Conservation (phyloP, 139 green algal species). For the Picochlorum sp. region DNA sequence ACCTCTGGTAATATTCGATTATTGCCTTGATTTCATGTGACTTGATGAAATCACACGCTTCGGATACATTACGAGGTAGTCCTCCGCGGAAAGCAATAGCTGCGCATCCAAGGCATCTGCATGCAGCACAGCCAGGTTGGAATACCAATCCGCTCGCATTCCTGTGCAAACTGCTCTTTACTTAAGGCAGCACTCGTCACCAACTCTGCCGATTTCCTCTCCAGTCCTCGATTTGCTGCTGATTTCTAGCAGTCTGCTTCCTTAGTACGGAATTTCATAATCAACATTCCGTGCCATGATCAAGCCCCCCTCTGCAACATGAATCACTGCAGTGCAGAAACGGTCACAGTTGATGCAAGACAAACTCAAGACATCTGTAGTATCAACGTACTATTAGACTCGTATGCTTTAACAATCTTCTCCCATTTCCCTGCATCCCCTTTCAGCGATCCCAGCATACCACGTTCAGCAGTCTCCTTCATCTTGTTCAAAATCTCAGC, state of each 20-base stretch:
- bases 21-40: too few species aligned
- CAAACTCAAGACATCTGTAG: neutral
- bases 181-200: conserved; percentile 36
- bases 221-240: conserved; percentile 48
- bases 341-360: conserved; percentile 13
- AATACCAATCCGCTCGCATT: conserved; percentile 3
- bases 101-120: too few species aligned
- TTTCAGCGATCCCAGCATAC: conserved; percentile 53
- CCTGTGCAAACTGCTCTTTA: conserved; percentile 47
- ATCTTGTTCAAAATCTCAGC: conserved; percentile 47
- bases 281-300: conserved; percentile 58
- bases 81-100: too few species aligned
- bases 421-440: conserved; percentile 59
- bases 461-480: conserved; percentile 41
- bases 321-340: conserved; percentile 23
- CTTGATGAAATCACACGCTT: too few species aligned
- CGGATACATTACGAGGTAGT: too few species aligned
- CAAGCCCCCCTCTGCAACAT: conserved; percentile 53
- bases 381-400: conserved; percentile 30
- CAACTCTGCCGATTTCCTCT: conserved; percentile 50
- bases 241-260: conserved; percentile 39
- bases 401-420: conserved; percentile 62
- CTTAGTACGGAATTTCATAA: conserved; percentile 65
- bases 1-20: neutral
- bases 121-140: conserved; percentile 33